Conservation (phyloP, 768 basidiomycete genomes). For the Russula foetens region DNA sequence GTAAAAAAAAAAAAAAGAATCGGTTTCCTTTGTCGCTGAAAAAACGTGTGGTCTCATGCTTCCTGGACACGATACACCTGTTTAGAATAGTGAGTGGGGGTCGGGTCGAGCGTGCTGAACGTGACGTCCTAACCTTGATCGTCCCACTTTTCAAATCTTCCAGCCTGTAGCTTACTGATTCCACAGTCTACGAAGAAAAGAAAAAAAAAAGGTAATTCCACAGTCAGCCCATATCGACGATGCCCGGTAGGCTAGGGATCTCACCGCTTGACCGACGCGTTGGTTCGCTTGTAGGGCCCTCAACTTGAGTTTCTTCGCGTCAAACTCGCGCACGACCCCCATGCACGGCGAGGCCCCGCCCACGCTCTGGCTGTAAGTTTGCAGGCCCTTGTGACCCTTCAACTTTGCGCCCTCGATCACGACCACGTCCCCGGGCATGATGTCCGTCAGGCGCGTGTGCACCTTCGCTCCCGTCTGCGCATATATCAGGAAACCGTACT, state of each 20-base stretch:
- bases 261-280: conserved; percentile 73
- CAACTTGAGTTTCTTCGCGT: conserved; percentile 81
- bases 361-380: conserved; percentile 55
- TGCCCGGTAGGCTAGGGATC: conserved; percentile 26
- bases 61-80: conserved; percentile 28
- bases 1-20: neutral
- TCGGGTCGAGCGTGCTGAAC: neutral
- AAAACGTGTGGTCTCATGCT: conserved; percentile 20
- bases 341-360: conserved; percentile 52
- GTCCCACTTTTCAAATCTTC: conserved; percentile 84
- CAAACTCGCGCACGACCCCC: conserved; percentile 76
- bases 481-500: conserved; percentile 72
- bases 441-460: conserved; percentile 66
- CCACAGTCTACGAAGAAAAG: conserved; percentile 41
- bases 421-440: conserved; percentile 81
- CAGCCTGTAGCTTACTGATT: conserved; percentile 76
- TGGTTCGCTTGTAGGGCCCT: conserved; percentile 82
- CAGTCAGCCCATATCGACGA: neutral
- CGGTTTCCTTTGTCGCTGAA: neutral
- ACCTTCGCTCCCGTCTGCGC: conserved; percentile 59
- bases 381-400: conserved; percentile 73
- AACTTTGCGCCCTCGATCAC: conserved; percentile 68
- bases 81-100: neutral
- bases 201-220: too few species aligned
- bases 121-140: conserved; percentile 50